These are phyloP conservation scores for Zygosaccharomyces sapae DNA, from an alignment of 1,139 yeast species.

Conservation along the genomic window DNA sequence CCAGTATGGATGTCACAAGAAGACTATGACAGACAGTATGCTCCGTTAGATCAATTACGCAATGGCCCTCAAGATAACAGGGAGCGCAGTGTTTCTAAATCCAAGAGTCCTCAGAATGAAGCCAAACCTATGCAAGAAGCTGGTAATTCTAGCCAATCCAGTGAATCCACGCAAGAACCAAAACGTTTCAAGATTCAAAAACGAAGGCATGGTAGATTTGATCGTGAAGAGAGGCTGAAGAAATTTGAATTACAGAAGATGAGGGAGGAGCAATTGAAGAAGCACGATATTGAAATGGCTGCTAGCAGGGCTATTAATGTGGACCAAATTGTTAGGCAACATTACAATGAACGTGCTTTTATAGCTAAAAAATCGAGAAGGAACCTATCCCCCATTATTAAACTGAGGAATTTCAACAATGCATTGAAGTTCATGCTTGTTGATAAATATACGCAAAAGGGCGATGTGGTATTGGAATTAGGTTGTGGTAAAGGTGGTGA, in stretches of 20 bases:
- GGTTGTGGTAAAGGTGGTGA: slow-evolving; percentile 99
- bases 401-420: slow-evolving; percentile 83
- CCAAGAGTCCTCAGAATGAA: slow-evolving; percentile 9
- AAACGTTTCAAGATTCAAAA: slow-evolving; percentile 23
- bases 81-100: slow-evolving; percentile 7
- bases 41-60: slow-evolving; percentile 15
- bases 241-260: slow-evolving; percentile 29
- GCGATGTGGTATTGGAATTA: slow-evolving; percentile 65
- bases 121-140: slow-evolving; percentile 12
- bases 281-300: slow-evolving; percentile 35
- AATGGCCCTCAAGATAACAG: slow-evolving; percentile 5
- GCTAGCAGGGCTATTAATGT: slow-evolving; percentile 33
- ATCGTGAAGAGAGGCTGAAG: slow-evolving; percentile 31
- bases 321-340: slow-evolving; percentile 65
- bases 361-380: slow-evolving; percentile 63
- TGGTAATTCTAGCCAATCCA: slow-evolving; percentile 7
- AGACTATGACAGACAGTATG: slow-evolving; percentile 35
- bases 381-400: slow-evolving; percentile 75
- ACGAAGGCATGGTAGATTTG: slow-evolving; percentile 31
- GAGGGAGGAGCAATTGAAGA: slow-evolving; percentile 36
- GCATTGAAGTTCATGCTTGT: slow-evolving; percentile 86
- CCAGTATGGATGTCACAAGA: slow-evolving; percentile 41
- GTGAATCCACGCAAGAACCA: slow-evolving; percentile 9
- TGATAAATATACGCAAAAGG: slow-evolving; percentile 55
- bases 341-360: slow-evolving; percentile 81